A percentile compares a stretch with the other conserved stretches of the same genome.
Evolutionary conservation across 257 asterid species (phyloP).

Genomic region (Penstemon eatonii): DNA sequence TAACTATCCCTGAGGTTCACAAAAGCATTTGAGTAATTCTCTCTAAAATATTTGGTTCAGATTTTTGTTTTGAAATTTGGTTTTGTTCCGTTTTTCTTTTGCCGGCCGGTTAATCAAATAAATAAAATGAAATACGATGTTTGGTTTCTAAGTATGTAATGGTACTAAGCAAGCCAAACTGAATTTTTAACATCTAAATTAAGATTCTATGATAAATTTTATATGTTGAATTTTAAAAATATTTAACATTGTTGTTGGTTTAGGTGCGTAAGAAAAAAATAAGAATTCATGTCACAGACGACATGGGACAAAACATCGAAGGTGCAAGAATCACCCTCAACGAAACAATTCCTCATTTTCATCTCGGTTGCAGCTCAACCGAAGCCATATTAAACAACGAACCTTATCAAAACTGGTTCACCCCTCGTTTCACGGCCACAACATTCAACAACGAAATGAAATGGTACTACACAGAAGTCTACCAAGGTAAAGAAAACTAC

Average conservation of each 20-base stretch:
- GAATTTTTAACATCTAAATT: no score
- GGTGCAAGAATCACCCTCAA: constrained; percentile 39
- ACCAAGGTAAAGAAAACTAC: constrained; percentile 42
- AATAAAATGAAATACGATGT: no score
- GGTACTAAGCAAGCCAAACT: no score
- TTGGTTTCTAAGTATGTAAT: no score
- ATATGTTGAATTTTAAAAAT: no score
- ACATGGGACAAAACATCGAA: constrained; percentile 34
- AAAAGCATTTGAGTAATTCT: no score
- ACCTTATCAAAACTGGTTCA: constrained; percentile 52
- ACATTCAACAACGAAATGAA: constrained; percentile 60
- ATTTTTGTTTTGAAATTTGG: no score
- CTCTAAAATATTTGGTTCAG: no score
- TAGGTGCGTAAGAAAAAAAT: constrained; percentile 40
- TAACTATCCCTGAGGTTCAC: no score
- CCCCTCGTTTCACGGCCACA: constrained; percentile 44
- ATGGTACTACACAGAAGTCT: constrained; percentile 49
- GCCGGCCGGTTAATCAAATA: no score
- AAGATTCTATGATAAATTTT: no score
- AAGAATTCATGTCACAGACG: constrained; percentile 33
- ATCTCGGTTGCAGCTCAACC: constrained; percentile 45
- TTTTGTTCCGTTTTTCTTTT: no score
- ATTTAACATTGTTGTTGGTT: not conserved
- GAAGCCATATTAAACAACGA: constrained; percentile 31
- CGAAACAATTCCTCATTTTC: constrained; percentile 42